Evolutionary conservation across 176 grass and related monocot species (phyloP), one percentile per base, ranked within the genome.

Genomic region (Triticum dicoccoides): DNA sequence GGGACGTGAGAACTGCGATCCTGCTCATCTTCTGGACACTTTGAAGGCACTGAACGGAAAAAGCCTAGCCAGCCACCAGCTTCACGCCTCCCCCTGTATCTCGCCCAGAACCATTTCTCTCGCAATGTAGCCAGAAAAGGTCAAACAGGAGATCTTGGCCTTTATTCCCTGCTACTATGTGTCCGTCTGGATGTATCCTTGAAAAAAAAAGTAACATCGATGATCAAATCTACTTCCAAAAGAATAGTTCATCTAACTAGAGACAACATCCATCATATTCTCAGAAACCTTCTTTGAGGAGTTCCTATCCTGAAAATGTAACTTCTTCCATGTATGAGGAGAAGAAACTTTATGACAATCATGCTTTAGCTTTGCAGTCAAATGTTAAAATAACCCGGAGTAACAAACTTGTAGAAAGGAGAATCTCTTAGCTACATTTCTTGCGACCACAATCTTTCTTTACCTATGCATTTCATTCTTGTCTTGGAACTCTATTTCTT

Each of bases 221-320:
- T 42, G 69, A 72, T 72, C 69, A 72, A 71, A 42, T 72, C 69
- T 72, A 72, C 35, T 72, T 72, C 69, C n/a, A 8, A 63, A 63
- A 24, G n/a, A 24, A 63, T 63, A 63, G 61, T 63, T 63, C n/a
- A 63, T 24, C 35, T 72, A 72, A 42, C 69, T 72, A 72, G 20
- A 63, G 61, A 25, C 20, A 63, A 4, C 69, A 72, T 23, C 69
- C 20, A 72, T 72, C 37, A 42, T 72, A 72, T 13, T 38, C 37
- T 42, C 34, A 72, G 20, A 72, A 72, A 38, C 69, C 20, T 72
- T 72, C 69, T 41, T 11, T 72, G 69, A 72, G 37, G 35, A 72
- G 69, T 42, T 72, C 69, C 37, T 72, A 72, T 72, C 69, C 20
- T 72, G 69, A 42, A 72, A 72, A 72, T 63, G 69, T n/a, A 72